Conservation (phyloP, 1,139 yeast species). For the Candida sp. region DNA sequence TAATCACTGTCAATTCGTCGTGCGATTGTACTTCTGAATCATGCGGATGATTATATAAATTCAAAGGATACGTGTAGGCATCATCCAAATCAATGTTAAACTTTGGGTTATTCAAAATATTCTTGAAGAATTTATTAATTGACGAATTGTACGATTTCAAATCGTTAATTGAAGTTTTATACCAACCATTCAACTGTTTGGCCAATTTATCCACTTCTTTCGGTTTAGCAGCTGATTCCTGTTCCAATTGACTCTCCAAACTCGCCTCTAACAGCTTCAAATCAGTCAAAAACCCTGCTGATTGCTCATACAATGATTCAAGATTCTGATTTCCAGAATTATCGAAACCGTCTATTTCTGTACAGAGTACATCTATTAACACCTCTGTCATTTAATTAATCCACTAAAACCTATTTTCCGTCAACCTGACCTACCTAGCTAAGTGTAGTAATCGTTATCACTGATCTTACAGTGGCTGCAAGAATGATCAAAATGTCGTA, state of each 20-base stretch:
- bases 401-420: neutral
- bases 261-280: conserved; percentile 26
- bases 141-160: conserved; percentile 38
- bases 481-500: neutral
- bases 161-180: conserved; percentile 28
- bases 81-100: conserved; percentile 37
- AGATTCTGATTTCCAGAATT: conserved; percentile 22
- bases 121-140: conserved; percentile 35
- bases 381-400: conserved; percentile 11
- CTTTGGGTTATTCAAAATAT: conserved; percentile 26
- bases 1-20: conserved; percentile 12
- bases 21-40: conserved; percentile 6
- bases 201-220: conserved; percentile 7
- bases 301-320: conserved; percentile 16
- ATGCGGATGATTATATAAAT: conserved; percentile 29
- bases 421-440: neutral
- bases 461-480: neutral
- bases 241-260: conserved; percentile 15
- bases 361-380: conserved; percentile 25
- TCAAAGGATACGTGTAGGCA: conserved; percentile 41
- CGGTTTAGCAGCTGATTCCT: conserved; percentile 5
- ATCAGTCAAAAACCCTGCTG: conserved; percentile 22
- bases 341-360: conserved; percentile 23
- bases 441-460: conserved; percentile 4
- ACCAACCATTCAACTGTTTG: conserved; percentile 25